A percentile compares a stretch with the other conserved stretches of the same genome.
phyloP scores from a whole-genome alignment of 2,329 filamentous ascomycete species.

The Fusarium annulatum region DNA sequence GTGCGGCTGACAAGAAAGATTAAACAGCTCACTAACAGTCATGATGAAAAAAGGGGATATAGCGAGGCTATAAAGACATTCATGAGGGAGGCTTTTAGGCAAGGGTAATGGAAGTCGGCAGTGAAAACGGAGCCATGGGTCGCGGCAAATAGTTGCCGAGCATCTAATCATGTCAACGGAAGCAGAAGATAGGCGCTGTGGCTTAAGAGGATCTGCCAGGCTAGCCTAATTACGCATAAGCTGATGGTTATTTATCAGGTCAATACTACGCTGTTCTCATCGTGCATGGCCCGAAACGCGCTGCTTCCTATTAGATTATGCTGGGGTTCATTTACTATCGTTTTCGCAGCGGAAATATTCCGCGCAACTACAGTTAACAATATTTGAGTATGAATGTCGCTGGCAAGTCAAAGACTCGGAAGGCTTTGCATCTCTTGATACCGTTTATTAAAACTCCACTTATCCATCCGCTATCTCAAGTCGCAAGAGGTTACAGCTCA shows the following conservation, averaged over 20 bases:
- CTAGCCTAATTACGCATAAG: background rate
- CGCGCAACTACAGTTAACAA: too few species aligned
- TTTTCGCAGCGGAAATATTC: background rate
- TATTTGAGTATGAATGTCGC: too few species aligned
- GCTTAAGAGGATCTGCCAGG: background rate
- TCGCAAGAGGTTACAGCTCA: background rate
- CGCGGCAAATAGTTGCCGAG: background rate
- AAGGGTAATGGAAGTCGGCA: background rate
- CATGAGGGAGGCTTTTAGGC: background rate
- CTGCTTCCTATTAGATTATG: background rate
- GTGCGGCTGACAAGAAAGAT: accelerated
- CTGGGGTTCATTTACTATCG: background rate
- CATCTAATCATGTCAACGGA: background rate
- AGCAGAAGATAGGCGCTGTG: background rate
- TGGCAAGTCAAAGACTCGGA: too few species aligned
- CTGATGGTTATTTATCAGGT: background rate
- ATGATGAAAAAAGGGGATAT: accelerated
- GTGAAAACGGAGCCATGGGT: background rate
- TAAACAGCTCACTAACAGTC: background rate
- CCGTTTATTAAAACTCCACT: too few species aligned
- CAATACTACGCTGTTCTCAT: background rate
- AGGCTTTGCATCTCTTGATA: too few species aligned
- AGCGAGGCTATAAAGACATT: background rate
- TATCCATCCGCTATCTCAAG: too few species aligned
- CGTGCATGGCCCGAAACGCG: background rate